A percentile compares a stretch with the other conserved stretches of the same genome.
Conservation (phyloP, 169 alveolate species). For the Cryptosporidium parvum region DNA sequence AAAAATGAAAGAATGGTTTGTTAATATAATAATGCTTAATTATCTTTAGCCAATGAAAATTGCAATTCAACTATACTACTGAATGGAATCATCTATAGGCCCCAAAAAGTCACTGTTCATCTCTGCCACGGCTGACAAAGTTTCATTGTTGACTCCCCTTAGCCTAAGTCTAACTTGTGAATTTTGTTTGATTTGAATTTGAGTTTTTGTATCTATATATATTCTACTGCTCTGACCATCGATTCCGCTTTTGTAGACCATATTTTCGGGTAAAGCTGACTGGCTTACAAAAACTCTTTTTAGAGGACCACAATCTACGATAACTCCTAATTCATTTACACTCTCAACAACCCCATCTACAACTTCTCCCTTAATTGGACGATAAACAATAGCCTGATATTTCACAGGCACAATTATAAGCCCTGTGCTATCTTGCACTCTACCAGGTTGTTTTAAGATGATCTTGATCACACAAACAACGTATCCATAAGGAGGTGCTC, state of each 20-base stretch:
- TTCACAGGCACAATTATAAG: slow-evolving; percentile 90
- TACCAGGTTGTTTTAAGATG: slow-evolving; percentile 89
- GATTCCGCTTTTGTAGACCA: slow-evolving; percentile 81
- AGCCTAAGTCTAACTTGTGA: slow-evolving; percentile 89
- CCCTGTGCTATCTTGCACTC: slow-evolving; percentile 94
- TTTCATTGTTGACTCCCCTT: slow-evolving; percentile 91
- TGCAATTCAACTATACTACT: too few relatives aligned
- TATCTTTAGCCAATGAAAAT: not conserved
- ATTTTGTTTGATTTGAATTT: slow-evolving; percentile 85
- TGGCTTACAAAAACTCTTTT: slow-evolving; percentile 90
- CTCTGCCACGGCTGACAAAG: slow-evolving; percentile 91
- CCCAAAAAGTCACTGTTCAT: slow-evolving; percentile 90
- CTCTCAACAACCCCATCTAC: slow-evolving; percentile 91
- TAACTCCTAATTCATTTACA: slow-evolving; percentile 90
- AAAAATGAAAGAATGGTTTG: not conserved
- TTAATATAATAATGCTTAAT: not conserved
- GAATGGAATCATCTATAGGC: slow-evolving; percentile 81
- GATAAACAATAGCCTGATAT: slow-evolving; percentile 91
- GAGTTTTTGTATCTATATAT: slow-evolving; percentile 88
- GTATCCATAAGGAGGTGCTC: slow-evolving; percentile 86
- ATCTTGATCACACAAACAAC: slow-evolving; percentile 90
- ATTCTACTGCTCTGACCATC: slow-evolving; percentile 41
- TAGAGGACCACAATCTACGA: slow-evolving; percentile 93
- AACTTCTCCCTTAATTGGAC: slow-evolving; percentile 92
- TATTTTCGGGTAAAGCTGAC: slow-evolving; percentile 88